A percentile compares a stretch with the other conserved stretches of the same genome.
Conservation (phyloP, 257 asterid species). For the Solanum rostratum region DNA sequence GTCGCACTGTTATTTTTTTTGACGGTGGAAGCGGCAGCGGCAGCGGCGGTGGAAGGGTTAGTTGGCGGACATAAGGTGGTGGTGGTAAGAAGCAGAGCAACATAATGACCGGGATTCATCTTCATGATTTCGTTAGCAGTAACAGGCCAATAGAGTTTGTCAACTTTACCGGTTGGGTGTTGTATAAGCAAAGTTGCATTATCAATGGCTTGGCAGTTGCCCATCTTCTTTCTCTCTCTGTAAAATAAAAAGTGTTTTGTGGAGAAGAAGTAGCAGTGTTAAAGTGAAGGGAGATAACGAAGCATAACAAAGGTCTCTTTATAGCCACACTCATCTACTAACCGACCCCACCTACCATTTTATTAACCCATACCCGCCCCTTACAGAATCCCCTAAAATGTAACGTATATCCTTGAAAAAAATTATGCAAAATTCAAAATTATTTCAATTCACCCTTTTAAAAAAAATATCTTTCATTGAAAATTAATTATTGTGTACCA, state of each 20-base stretch:
- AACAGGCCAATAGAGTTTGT: conserved; percentile 43
- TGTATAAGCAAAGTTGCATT: conserved; percentile 57
- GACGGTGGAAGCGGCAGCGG: conserved; percentile 5
- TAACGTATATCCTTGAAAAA: background rate
- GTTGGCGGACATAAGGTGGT: conserved; percentile 38
- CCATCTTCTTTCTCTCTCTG: conserved; percentile 32
- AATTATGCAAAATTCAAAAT: no score
- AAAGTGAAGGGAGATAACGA: background rate
- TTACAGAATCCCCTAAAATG: no score
- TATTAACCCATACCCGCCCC: background rate
- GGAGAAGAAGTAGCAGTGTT: background rate
- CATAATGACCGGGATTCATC: conserved; percentile 76
- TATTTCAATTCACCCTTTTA: no score
- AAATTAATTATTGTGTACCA: no score
- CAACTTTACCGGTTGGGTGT: conserved; percentile 70
- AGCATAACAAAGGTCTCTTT: background rate
- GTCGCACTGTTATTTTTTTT: background rate
- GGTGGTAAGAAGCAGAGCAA: conserved; percentile 88
- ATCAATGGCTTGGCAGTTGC: conserved; percentile 92
- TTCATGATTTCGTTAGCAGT: conserved; percentile 67
- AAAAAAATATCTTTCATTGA: no score
- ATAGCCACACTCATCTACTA: background rate
- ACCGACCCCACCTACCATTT: background rate
- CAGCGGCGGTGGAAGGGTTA: conserved; percentile 14
- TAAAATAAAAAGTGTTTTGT: background rate